Evolutionary conservation across 225 moss, liverwort and hornwort genomes (phyloP), one percentile per base, ranked within the genome.

Genomic region (Asterella californica): DNA sequence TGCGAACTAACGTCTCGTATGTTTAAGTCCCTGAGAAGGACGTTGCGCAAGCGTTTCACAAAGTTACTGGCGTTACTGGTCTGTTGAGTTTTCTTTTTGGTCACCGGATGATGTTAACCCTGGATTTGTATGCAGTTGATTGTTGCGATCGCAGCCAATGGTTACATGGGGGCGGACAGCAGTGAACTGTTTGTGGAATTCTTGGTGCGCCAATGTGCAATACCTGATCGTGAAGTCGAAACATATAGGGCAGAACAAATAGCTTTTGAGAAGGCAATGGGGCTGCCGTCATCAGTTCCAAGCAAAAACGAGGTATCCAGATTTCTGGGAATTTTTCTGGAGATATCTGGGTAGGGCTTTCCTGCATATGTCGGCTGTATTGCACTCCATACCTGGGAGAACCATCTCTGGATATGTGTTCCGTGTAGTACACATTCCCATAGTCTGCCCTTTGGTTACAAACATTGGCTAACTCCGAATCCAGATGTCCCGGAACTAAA

Each of bases 201-300:
- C 85, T 82, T 96, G 80, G 94, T 94, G 80, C 92, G 94, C 80
- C 96, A 94, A 64, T 96, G 89, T 83, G 94, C 92, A 74, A 86
- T 91, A 80, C 69, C 91, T 52, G 97, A 99, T 92, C 87, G 82
- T 78, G 97, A 99, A 85, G 94, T 99, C 80, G 91, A 93, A 84
- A 85, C 86, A 62, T 93, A 89, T 74, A 90, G 86, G 90, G 89
- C 89, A 73, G 91, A 94, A 78, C 92, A 93, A 82, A 88, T 87
- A 76, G 94, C 97, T 81, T 87, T 99, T 85, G 92, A 99, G 85
- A 94, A 91, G 78, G 97, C 93, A 74, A 91, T 94, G 89, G 97
- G 94, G 70, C 79, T 99, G 81, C 84, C 91, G 60, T 85, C 89
- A 76, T 79, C 88, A 65, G 83, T 85, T 84, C 90, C 87, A 52